A percentile compares a stretch with the other conserved stretches of the same genome.
Conservation (phyloP, 768 basidiomycete species). For the Pulveroboletus sp. region DNA sequence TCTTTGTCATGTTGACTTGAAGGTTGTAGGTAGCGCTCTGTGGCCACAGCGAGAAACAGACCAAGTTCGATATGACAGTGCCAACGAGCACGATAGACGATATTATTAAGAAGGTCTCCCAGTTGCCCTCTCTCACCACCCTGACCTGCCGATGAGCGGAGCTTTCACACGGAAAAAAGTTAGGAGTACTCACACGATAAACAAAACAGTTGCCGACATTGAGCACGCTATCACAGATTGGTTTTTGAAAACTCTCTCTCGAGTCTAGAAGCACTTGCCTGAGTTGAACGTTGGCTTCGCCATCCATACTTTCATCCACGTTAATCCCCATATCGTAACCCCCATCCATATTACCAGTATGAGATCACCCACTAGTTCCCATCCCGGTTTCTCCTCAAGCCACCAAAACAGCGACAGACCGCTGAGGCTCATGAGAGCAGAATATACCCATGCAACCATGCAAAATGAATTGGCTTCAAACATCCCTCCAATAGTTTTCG, state of each 20-base stretch:
- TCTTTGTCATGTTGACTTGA: constrained; percentile 79
- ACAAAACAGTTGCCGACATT: constrained; percentile 80
- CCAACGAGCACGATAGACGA: constrained; percentile 77
- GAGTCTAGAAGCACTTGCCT: constrained; percentile 39
- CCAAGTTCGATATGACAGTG: constrained; percentile 70
- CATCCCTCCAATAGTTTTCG: constrained; percentile 91
- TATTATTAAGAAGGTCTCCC: constrained; percentile 68
- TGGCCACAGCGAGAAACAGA: constrained; percentile 83
- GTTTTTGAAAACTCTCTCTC: not conserved
- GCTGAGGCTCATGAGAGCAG: constrained; percentile 66
- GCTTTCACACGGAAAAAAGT: not conserved
- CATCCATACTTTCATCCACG: constrained; percentile 94
- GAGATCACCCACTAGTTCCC: constrained; percentile 70
- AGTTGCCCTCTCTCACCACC: constrained; percentile 85
- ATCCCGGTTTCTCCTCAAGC: constrained; percentile 65
- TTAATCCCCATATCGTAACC: constrained; percentile 70
- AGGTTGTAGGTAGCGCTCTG: constrained; percentile 80
- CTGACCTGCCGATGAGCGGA: constrained; percentile 34
- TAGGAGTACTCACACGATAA: constrained; percentile 60
- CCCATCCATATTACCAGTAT: constrained; percentile 82
- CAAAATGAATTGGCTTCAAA: constrained; percentile 86
- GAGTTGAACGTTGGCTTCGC: constrained; percentile 84
- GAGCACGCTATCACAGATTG: constrained; percentile 56
- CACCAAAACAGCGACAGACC: constrained; percentile 81
- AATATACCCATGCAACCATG: constrained; percentile 61